Conservation (phyloP, 108 stramenopile genomes). For the Cyclotella cryptica region DNA sequence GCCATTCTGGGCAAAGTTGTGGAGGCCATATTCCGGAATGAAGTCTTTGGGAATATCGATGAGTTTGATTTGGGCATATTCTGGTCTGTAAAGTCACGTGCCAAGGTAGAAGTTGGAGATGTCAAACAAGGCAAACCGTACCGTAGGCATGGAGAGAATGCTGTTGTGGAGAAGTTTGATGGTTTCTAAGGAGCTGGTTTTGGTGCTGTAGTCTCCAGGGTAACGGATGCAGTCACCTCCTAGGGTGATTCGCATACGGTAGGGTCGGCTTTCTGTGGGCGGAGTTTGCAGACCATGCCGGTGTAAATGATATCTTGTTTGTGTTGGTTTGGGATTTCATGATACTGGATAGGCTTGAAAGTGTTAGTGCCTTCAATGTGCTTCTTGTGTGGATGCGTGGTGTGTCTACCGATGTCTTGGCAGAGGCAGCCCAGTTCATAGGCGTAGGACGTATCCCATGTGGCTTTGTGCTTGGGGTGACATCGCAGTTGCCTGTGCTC, state of each 20-base stretch:
- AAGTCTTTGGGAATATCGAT: neutral
- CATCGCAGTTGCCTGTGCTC: constrained; percentile 1
- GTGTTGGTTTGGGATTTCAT: neutral
- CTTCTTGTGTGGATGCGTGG: neutral
- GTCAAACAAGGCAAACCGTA: neutral
- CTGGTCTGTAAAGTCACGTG: neutral
- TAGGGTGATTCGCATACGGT: neutral
- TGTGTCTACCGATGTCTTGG: constrained; percentile 2
- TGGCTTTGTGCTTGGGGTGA: neutral
- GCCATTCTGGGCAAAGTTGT: too few relatives aligned
- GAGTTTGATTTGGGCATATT: neutral
- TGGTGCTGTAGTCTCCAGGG: neutral
- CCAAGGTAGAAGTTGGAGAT: neutral
- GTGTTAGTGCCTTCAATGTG: neutral
- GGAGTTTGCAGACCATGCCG: too few relatives aligned
- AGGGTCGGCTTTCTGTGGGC: neutral
- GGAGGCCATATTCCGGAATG: neutral
- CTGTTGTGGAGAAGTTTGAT: neutral
- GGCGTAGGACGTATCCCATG: constrained; percentile 5
- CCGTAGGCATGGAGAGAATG: neutral
- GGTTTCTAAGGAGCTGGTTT: neutral
- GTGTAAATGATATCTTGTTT: neutral
- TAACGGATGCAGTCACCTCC: neutral
- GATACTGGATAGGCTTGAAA: neutral
- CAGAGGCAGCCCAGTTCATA: neutral